Percentiles rank a stretch among this genome's conserved stretches.
Conservation (phyloP, 2,329 filamentous ascomycete genomes). For the Aulographum hederae region DNA sequence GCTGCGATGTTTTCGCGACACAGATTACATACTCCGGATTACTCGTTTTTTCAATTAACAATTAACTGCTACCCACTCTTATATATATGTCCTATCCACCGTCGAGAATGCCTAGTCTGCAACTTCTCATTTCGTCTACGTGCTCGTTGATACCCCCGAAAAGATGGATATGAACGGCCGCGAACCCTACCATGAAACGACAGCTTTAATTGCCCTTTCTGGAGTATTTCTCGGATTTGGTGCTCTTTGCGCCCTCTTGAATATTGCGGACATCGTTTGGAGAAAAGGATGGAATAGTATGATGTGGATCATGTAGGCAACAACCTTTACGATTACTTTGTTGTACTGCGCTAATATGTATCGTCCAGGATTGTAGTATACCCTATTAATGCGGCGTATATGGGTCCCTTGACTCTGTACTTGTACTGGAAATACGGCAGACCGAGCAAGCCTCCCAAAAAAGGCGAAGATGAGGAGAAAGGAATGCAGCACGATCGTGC, state of each 20-base stretch:
- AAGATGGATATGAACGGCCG: no score
- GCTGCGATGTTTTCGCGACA: no score
- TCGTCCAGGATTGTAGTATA: conserved; percentile 9
- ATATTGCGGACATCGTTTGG: neutral
- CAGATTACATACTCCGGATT: no score
- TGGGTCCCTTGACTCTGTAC: conserved; percentile 9
- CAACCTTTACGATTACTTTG: neutral
- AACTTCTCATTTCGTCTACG: no score
- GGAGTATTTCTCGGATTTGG: conserved; percentile 1
- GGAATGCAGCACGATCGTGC: no score
- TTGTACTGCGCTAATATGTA: neutral
- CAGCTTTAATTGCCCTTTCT: conserved; percentile 2
- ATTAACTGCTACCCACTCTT: no score
- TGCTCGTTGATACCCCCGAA: no score
- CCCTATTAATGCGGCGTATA: conserved; percentile 9
- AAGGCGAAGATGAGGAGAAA: neutral
- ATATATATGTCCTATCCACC: no score
- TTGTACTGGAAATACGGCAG: conserved; percentile 9
- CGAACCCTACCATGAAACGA: conserved; percentile 2
- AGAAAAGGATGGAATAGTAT: conserved; percentile 3
- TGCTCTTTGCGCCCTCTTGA: neutral
- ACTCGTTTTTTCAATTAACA: no score
- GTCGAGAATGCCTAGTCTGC: no score
- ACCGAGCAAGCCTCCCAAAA: conserved; percentile 5
- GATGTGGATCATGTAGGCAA: conserved; percentile 2